These are phyloP conservation scores for Murraya paniculata DNA, from an alignment of 345 rosid genomes.

Conservation along the genomic window DNA sequence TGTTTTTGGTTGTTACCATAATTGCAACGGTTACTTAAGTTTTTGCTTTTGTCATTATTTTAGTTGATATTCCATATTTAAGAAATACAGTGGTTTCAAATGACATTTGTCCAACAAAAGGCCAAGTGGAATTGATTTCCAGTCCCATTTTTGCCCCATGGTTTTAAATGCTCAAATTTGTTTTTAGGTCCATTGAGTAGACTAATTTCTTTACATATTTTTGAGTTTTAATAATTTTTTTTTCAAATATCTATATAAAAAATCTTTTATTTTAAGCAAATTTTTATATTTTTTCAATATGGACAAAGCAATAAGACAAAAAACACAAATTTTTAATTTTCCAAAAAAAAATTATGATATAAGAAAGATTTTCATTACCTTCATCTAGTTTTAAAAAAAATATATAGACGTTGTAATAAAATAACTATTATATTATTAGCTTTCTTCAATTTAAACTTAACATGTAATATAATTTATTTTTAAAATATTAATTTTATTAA, in stretches of 20 bases:
- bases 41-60: background rate
- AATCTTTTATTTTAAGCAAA: too few relatives aligned
- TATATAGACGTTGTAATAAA: background rate
- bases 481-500: background rate
- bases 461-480: background rate
- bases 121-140: background rate
- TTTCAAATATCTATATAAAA: too few relatives aligned
- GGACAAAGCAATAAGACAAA: too few relatives aligned
- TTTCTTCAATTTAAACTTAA: background rate
- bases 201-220: background rate
- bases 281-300: too few relatives aligned
- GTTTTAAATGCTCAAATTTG: background rate
- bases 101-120: background rate
- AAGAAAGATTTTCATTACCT: too few relatives aligned
- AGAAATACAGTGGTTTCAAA: background rate
- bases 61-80: background rate
- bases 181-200: background rate
- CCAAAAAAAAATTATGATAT: too few relatives aligned
- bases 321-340: too few relatives aligned
- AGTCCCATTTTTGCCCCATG: background rate
- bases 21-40: constrained; percentile 4
- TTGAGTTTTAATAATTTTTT: too few relatives aligned
- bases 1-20: background rate
- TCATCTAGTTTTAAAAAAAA: background rate
- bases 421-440: background rate